Evolutionary conservation across 2,329 filamentous ascomycete species (phyloP).

Genomic region (Amauroascus verrucosus): DNA sequence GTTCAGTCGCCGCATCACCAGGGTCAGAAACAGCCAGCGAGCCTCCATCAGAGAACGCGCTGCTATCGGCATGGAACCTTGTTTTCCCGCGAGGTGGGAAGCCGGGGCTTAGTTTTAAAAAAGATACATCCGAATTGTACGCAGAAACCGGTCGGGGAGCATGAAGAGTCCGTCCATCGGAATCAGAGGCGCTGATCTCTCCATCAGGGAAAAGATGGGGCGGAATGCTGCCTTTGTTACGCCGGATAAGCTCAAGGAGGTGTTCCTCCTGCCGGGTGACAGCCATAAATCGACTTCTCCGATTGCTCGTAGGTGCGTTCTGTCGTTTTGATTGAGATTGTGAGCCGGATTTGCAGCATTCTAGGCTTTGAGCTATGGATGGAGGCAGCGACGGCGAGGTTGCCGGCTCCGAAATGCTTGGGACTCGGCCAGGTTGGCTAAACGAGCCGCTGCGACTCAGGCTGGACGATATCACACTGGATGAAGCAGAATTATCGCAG

Average conservation of each 20-base stretch:
- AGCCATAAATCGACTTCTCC: constrained; percentile 41
- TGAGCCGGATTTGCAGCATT: constrained; percentile 6
- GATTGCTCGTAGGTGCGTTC: constrained; percentile 19
- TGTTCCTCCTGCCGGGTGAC: constrained; percentile 46
- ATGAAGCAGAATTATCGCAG: constrained; percentile 23
- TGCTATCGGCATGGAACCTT: constrained; percentile 22
- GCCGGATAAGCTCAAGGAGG: constrained; percentile 42
- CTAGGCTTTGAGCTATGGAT: constrained; percentile 20
- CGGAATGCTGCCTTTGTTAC: constrained; percentile 39
- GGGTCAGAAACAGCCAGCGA: constrained; percentile 6
- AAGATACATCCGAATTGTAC: constrained; percentile 31
- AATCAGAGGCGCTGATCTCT: constrained; percentile 11
- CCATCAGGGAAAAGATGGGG: constrained; percentile 29
- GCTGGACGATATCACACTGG: constrained; percentile 23
- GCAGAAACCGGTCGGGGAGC: constrained; percentile 11
- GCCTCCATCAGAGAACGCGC: constrained; percentile 8
- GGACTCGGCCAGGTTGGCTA: constrained; percentile 23
- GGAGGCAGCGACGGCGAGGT: constrained; percentile 13
- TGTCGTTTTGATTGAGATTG: constrained; percentile 21
- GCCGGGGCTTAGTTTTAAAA: constrained; percentile 31
- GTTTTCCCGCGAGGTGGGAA: constrained; percentile 21
- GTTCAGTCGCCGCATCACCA: constrained; percentile 27
- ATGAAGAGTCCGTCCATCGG: constrained; percentile 12
- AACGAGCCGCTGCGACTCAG: constrained; percentile 21
- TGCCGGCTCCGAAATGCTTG: constrained; percentile 28